Base-by-base conservation (phyloP, 75 land plant genomes). In the Picea sitchensis region DNA sequence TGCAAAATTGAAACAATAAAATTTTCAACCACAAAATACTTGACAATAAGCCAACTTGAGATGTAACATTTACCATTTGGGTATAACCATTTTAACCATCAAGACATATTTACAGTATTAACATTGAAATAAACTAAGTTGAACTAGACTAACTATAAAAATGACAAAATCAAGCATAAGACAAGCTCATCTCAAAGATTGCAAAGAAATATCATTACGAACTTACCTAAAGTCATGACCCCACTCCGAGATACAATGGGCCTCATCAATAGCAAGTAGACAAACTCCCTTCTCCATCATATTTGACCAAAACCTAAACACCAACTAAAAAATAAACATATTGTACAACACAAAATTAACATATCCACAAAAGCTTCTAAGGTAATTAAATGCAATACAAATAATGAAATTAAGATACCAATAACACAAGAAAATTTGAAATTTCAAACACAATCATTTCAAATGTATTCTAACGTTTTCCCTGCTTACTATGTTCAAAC, bases 221-320 rank as follows among this genome's bases (percentile, higher is more conserved):
- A 32, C 85, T 13, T 38, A 94, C 94, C 96, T 94, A 84, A 94
- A 94, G 82, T 90, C 92, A 82, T 94, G 96, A 26, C 96, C 96
- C 96, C 96, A 94, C 74, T 94, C 94, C 73, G 96, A 94, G 57
- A 94, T 92, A 81, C 96, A 94, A 79, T 94, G 96, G 71, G 94
- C 96, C 73, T 94, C 96, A 84, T 94, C 96, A 63, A 94, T 89
- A 67, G 96, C 96, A 77, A 94, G 72, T 34, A 92, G 80, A 73
- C 85, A 90, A 59, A 94, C 83, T 14, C 96, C 96, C 38, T 75
- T 85, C 38, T 76, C 79, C 34, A 85, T 79, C 63, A 94, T 80
- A 77, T 81, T 86, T 54, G 83, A 73, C 96, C 96, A 94, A 59
- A 92, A 90, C 75, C 96, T 94, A 62, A 75, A 84, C 9, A 78